Evolutionary conservation across 257 asterid genomes (phyloP), one percentile per base, ranked within the genome.

Genomic region (Solanum pennellii): DNA sequence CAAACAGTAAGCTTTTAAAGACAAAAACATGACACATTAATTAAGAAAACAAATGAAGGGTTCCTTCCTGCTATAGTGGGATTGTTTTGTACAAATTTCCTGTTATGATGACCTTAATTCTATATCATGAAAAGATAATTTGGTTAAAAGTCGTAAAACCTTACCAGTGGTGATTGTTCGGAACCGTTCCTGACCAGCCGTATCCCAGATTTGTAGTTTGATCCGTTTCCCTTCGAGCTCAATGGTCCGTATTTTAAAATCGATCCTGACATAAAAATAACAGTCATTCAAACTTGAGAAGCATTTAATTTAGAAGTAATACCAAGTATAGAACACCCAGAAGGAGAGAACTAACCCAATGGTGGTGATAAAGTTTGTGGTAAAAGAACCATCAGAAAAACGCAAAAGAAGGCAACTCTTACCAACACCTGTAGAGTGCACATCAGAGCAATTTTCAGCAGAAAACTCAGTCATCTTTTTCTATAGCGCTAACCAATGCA

Each of bases 141-240:
- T 52, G 60, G 23, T 42, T 14, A 76, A 77, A 7, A 41, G 23
- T 41, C 62, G 11, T 42, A 25, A 44, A 18, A 77, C 45, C 79
- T 18, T 82, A 87, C 89, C 89, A 66, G 86, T 87, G 49, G 87
- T 87, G 86, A 87, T 87, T 23, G 89, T 82, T 82, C 86, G 47
- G 62, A 87, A 87, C 72, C 89, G 86, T 69, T 72, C 89, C 71
- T 87, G 89, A 68, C 89, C 89, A 49, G 89, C 89, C 9, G 89
- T 87, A 82, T 87, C 89, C 89, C 89, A 82, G 35, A 87, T 82
- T 87, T 87, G 73, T 41, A 87, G 87, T 82, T 82, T 87, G 83
- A 87, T 87, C 59, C 89, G 52, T 73, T 82, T 87, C 45, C 83
- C 83, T 13, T 75, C 35, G 23, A 75, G 83, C 35, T 75, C 59